Percentiles rank a stretch among this genome's conserved stretches.
These are phyloP conservation scores for Fusarium tupiense DNA, from an alignment of 2,329 filamentous ascomycete species.

Conservation along the genomic window DNA sequence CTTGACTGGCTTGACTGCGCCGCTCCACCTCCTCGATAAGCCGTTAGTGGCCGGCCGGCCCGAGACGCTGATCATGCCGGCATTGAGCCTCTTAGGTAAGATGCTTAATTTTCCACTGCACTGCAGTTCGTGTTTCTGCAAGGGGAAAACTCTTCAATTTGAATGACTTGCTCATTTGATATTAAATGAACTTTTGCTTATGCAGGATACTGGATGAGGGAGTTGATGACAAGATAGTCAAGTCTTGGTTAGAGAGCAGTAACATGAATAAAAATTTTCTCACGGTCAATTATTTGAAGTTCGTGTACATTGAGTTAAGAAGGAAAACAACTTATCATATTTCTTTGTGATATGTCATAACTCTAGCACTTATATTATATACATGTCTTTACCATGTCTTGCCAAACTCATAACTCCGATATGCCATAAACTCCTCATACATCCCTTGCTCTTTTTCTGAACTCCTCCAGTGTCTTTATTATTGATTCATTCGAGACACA, in stretches of 20 bases:
- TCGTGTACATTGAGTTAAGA: rapidly evolving
- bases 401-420: rapidly evolving
- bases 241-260: too few relatives aligned
- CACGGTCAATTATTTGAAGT: rapidly evolving
- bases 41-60: background rate
- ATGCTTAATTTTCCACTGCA: background rate
- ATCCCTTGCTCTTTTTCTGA: rapidly evolving
- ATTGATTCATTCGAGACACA: background rate
- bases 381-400: background rate
- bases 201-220: background rate
- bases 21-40: background rate
- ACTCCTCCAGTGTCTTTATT: rapidly evolving
- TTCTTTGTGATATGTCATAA: too few relatives aligned
- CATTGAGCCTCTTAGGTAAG: background rate
- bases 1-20: background rate
- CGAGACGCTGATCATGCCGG: background rate
- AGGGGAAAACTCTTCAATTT: background rate
- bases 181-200: background rate
- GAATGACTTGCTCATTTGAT: background rate
- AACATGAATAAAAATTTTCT: rapidly evolving
- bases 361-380: too few relatives aligned
- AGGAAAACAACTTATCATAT: rapidly evolving
- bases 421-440: rapidly evolving
- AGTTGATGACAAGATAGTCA: background rate
- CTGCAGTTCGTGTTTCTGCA: background rate